Conservation (phyloP, 805 yeast genomes). For the Wickerhamiella azymoides region DNA sequence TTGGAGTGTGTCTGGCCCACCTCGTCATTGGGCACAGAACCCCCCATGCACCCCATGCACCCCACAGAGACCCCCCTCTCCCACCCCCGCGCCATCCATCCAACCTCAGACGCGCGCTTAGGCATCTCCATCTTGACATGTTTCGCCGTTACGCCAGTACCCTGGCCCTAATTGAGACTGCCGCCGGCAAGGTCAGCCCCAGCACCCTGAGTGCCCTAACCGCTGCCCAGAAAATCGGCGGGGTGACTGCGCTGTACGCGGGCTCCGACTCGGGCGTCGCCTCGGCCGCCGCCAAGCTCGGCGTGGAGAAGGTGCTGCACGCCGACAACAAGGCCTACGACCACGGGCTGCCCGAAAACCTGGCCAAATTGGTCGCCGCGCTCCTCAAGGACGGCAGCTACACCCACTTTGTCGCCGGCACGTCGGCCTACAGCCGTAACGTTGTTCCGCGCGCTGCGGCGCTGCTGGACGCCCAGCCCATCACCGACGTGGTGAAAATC, state of each 20-base stretch:
- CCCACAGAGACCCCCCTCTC: no score
- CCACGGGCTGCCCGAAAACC: slow-evolving; percentile 60
- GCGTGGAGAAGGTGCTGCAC: slow-evolving; percentile 41
- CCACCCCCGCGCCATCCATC: no score
- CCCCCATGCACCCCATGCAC: no score
- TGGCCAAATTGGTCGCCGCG: slow-evolving; percentile 51
- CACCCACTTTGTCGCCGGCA: slow-evolving; percentile 66
- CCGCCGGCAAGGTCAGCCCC: slow-evolving; percentile 42
- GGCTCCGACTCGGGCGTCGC: slow-evolving; percentile 49
- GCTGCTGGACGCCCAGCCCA: slow-evolving; percentile 69
- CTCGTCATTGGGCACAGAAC: no score
- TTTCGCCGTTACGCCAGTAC: slow-evolving; percentile 39
- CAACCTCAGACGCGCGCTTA: no score
- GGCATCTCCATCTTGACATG: background rate
- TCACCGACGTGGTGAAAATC: slow-evolving; percentile 66
- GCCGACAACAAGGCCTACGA: slow-evolving; percentile 47
- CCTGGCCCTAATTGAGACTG: slow-evolving; percentile 57
- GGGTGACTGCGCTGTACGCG: slow-evolving; percentile 61
- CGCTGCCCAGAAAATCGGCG: slow-evolving; percentile 60
- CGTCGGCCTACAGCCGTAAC: slow-evolving; percentile 80
- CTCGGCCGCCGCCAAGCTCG: slow-evolving; percentile 40
- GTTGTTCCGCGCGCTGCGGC: slow-evolving; percentile 82
- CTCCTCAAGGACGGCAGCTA: slow-evolving; percentile 32
- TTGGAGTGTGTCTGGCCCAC: no score
- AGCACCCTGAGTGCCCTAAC: slow-evolving; percentile 56